Percentiles rank a stretch among this genome's conserved stretches.
Evolutionary conservation across 441 rosid genomes (phyloP).

Genomic region (Erysimum pusillum): DNA sequence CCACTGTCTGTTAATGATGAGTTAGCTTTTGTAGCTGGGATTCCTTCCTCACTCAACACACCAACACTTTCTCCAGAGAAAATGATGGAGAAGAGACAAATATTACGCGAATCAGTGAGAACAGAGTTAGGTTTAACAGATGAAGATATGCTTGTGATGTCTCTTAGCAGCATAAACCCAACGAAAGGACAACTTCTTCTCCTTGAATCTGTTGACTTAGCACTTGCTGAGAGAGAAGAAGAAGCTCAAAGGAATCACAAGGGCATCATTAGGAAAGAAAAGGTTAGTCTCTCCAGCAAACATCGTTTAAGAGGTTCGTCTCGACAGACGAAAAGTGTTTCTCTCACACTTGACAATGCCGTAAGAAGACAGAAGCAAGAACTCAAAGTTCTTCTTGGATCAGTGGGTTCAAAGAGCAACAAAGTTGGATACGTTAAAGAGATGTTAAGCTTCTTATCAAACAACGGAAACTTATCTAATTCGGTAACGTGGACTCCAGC

Average conservation of each 20-base stretch:
- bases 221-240: conserved; percentile 50
- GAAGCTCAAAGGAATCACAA: conserved; percentile 40
- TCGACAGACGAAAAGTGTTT: conserved; percentile 48
- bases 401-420: conserved; percentile 98
- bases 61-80: conserved; percentile 62
- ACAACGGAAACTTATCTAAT: conserved; percentile 69
- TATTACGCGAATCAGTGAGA: conserved; percentile 74
- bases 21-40: conserved; percentile 90
- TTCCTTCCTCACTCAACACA: conserved; percentile 79
- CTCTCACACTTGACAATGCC: conserved; percentile 37
- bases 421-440: conserved; percentile 81
- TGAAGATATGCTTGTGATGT: conserved; percentile 81
- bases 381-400: conserved; percentile 88
- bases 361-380: conserved; percentile 48
- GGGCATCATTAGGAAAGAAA: conserved; percentile 39
- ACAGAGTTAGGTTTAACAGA: conserved; percentile 78
- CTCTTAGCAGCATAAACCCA: conserved; percentile 94
- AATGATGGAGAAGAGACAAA: conserved; percentile 73
- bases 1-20: conserved; percentile 93
- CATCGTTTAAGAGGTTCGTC: conserved; percentile 76
- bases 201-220: conserved; percentile 69
- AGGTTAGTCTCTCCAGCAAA: conserved; percentile 49
- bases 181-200: conserved; percentile 93
- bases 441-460: conserved; percentile 64
- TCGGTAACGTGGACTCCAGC: conserved; percentile 87